Evolutionary conservation across 2,329 filamentous ascomycete genomes (phyloP), one percentile per base, ranked within the genome.

Genomic region (Botryotinia convoluta): DNA sequence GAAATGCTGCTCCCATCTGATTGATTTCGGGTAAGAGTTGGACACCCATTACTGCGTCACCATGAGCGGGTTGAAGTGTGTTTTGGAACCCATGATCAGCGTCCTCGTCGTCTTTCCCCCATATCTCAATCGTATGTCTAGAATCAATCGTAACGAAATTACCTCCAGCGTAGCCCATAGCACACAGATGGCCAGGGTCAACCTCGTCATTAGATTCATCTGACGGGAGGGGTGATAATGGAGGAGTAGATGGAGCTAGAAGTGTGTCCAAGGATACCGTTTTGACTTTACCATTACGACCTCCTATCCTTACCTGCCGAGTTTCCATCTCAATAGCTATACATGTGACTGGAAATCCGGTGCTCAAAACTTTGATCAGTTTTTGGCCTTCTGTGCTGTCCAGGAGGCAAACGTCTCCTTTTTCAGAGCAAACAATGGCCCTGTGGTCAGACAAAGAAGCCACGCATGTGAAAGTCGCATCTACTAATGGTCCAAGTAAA

Each of bases 371-470:
- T 73, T 90, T 89, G 61, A 86, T 85, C 65, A 98, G 84, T 77
- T 90, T 93, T 82, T 92, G 92, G 75, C 90, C 88, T 75, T 90
- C 91, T 69, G 88, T 90, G 45, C 87, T 88, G 77, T 97, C 93
- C 75, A 98, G 92, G 44, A 97, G 85, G 82, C 95, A 98, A n/a
- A 99, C 86, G 79, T 97, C 92, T 42, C 96, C 96, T 74, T 90
- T 89, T 79, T 98, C 95, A 5, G 95, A 93, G 83, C 94, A 96
- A 60, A 98, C 85, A 59, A 98, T 88, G 29, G 94, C 92, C 78
- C 91, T 92, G 60, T 87, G 88, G 51, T 93, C 89, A 54, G 92
- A 91, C 48, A 97, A 88, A 26, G 89, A 85, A 26, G 90, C 88
- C 8, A 94, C 90, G 76, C 92, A 93, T 29, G 91, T 93, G 79